Conservation (phyloP, 345 rosid species). For the Nephelium lappaceum region DNA sequence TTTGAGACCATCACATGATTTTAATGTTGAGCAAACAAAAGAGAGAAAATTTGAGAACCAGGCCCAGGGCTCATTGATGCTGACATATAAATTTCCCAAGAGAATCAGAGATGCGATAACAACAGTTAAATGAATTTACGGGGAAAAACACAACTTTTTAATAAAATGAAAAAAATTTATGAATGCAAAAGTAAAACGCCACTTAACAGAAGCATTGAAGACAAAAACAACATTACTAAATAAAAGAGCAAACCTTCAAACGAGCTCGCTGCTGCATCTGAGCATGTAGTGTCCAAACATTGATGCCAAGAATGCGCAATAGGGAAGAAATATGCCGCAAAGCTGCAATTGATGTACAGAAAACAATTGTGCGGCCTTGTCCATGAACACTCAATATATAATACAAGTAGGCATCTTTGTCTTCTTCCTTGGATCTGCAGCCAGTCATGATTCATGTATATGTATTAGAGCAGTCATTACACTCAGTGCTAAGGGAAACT, state of each 20-base stretch:
- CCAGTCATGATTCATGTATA: conserved; percentile 20
- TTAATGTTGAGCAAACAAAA: background rate
- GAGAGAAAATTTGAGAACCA: background rate
- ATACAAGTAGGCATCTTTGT: conserved; percentile 84
- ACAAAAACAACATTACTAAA: background rate
- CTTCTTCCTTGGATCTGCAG: conserved; percentile 87
- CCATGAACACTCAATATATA: conserved; percentile 91
- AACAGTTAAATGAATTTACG: background rate
- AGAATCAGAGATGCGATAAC: background rate
- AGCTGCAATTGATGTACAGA: conserved; percentile 96
- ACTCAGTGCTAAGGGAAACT: background rate
- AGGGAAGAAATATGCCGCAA: conserved; percentile 81
- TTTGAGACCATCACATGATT: background rate
- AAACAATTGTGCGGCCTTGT: conserved; percentile 89
- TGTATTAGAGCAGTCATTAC: background rate
- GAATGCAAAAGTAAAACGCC: background rate
- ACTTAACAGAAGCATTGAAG: background rate
- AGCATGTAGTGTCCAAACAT: conserved; percentile 73
- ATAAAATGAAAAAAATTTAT: background rate
- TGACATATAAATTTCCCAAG: background rate
- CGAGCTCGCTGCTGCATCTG: conserved; percentile 99
- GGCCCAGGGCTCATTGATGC: background rate
- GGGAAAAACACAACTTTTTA: background rate
- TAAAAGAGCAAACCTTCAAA: conserved; percentile 58
- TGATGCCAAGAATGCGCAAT: conserved; percentile 72